Percentiles rank a stretch among this genome's conserved stretches.
Conservation (phyloP, 257 asterid species). For the Rubia yunnanensis region DNA sequence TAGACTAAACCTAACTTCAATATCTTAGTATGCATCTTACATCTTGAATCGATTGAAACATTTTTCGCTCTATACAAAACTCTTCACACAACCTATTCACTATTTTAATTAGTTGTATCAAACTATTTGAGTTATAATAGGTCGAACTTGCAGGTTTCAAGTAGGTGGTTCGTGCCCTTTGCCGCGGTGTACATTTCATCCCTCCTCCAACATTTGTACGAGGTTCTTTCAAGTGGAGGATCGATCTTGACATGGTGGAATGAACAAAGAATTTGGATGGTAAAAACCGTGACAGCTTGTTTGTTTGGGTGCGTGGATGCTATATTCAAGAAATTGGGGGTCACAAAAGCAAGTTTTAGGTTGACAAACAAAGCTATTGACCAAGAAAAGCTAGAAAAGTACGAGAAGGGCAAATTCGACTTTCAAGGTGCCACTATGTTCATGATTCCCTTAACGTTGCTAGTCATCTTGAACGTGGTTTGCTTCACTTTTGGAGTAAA, state of each 20-base stretch:
- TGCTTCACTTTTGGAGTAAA: conserved; percentile 50
- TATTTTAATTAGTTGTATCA: neutral
- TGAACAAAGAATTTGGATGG: conserved; percentile 59
- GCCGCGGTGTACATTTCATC: conserved; percentile 37
- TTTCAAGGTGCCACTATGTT: conserved; percentile 59
- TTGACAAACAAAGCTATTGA: conserved; percentile 53
- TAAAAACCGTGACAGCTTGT: conserved; percentile 42
- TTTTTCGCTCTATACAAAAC: too few relatives aligned
- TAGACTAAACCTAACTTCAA: too few relatives aligned
- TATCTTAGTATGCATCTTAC: too few relatives aligned
- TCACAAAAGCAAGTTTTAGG: conserved; percentile 46
- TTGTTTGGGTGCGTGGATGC: conserved; percentile 38
- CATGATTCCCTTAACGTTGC: conserved; percentile 58
- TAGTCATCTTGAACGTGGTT: conserved; percentile 48
- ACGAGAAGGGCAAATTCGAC: conserved; percentile 51
- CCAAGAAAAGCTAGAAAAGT: conserved; percentile 46
- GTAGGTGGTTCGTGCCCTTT: conserved; percentile 38
- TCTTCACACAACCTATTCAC: too few relatives aligned
- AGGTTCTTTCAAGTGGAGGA: conserved; percentile 35
- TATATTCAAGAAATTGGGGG: conserved; percentile 27
- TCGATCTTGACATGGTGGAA: conserved; percentile 39
- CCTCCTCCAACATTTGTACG: conserved; percentile 39
- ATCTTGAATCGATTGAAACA: too few relatives aligned
- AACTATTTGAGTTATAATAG: too few relatives aligned
- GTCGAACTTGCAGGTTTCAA: conserved; percentile 31